Conservation (phyloP, 2,329 filamentous ascomycete genomes). For the Aspergillus awamori region DNA sequence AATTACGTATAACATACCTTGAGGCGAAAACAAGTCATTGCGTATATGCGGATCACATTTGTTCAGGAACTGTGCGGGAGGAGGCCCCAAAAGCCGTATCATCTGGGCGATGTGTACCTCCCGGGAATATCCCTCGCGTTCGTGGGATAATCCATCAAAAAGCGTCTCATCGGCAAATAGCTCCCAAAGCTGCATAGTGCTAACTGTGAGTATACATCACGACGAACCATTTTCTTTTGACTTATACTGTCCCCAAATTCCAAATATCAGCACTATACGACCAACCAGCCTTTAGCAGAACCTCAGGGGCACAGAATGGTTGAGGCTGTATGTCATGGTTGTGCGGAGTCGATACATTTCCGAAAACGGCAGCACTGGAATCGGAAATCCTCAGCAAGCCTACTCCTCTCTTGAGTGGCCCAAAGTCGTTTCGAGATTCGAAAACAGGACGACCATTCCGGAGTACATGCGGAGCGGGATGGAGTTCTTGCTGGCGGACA, state of each 20-base stretch:
- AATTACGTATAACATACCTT: conserved; percentile 17
- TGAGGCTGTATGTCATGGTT: conserved; percentile 50
- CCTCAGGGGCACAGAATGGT: conserved; percentile 35
- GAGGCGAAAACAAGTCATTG: conserved; percentile 15
- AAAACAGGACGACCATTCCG: conserved; percentile 31
- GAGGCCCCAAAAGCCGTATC: conserved; percentile 27
- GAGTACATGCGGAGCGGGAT: conserved; percentile 26
- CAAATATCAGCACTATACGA: conserved; percentile 40
- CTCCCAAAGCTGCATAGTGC: conserved; percentile 34
- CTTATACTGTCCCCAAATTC: conserved; percentile 36
- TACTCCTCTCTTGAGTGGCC: conserved; percentile 24
- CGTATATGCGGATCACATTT: conserved; percentile 12
- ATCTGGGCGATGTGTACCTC: conserved; percentile 30
- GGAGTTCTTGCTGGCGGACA: conserved; percentile 24
- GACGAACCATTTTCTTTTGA: background rate
- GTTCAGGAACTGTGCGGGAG: conserved; percentile 20
- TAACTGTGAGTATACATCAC: background rate
- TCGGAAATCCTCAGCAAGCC: conserved; percentile 32
- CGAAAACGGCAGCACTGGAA: conserved; percentile 33
- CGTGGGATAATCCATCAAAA: conserved; percentile 30
- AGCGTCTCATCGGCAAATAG: conserved; percentile 33
- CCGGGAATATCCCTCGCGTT: conserved; percentile 25
- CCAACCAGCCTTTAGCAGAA: conserved; percentile 34
- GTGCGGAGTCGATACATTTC: conserved; percentile 30
- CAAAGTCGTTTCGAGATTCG: conserved; percentile 32